These are phyloP conservation scores for Xylogone sp. DNA, from an alignment of 2,329 filamentous ascomycete species.

Conservation along the genomic window DNA sequence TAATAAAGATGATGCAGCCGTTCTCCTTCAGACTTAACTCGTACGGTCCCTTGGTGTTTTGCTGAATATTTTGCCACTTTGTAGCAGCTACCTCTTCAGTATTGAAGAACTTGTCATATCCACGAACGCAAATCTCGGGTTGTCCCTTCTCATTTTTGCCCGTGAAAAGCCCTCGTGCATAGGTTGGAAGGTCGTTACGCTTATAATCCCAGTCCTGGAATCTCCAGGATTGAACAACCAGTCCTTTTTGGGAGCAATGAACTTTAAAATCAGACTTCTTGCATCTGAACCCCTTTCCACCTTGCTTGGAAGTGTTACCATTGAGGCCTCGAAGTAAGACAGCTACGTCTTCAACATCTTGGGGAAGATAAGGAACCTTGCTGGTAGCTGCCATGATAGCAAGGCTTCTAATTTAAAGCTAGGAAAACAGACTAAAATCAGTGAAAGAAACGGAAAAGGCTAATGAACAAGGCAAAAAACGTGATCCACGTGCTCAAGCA, in stretches of 20 bases:
- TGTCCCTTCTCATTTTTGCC: slow-evolving; percentile 60
- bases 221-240: slow-evolving; percentile 84
- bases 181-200: slow-evolving; percentile 77
- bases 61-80: slow-evolving; percentile 74
- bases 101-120: slow-evolving; percentile 99
- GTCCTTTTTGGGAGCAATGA: slow-evolving; percentile 54
- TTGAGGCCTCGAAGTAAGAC: slow-evolving; percentile 49
- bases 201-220: slow-evolving; percentile 98
- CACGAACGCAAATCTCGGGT: slow-evolving; percentile 77
- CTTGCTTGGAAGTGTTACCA: slow-evolving; percentile 61
- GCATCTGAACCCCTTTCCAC: slow-evolving; percentile 62
- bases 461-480: background rate
- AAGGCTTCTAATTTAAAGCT: slow-evolving; percentile 5
- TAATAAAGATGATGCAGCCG: slow-evolving; percentile 98
- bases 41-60: slow-evolving; percentile 78
- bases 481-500: background rate
- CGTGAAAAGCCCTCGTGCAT: slow-evolving; percentile 94
- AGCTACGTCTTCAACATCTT: slow-evolving; percentile 66
- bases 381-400: slow-evolving; percentile 47
- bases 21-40: slow-evolving; percentile 98
- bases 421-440: slow-evolving; percentile 1
- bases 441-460: background rate
- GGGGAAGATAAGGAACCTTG: slow-evolving; percentile 58
- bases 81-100: slow-evolving; percentile 77
- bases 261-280: slow-evolving; percentile 79